Evolutionary conservation across 805 yeast genomes (phyloP).

Genomic region (Metschnikowia kunwiensis): DNA sequence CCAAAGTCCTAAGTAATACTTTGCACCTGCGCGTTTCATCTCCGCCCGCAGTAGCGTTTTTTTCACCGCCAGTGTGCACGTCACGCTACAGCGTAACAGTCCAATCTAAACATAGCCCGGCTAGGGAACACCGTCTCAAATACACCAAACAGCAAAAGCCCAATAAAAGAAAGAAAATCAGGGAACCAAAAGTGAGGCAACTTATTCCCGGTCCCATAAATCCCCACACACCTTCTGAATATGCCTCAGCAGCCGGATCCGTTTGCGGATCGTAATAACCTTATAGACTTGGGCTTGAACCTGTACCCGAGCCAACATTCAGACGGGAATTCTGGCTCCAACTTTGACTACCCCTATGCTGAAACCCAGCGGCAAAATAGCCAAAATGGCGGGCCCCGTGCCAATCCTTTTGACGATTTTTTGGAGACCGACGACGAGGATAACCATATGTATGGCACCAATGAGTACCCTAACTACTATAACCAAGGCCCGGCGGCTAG

Average conservation of each 20-base stretch:
- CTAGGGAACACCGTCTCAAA: background rate
- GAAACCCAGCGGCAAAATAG: background rate
- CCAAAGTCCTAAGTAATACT: no score
- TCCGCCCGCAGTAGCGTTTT: no score
- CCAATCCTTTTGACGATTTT: constrained; percentile 31
- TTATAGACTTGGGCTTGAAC: constrained; percentile 32
- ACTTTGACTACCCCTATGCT: background rate
- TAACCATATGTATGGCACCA: constrained; percentile 7
- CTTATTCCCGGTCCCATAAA: no score
- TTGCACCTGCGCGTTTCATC: no score
- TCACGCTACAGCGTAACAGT: background rate
- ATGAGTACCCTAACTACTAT: constrained; percentile 9
- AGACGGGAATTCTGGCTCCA: constrained; percentile 4
- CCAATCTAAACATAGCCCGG: background rate
- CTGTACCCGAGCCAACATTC: constrained; percentile 11
- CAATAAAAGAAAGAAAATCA: no score
- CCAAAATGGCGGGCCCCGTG: background rate
- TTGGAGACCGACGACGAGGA: constrained; percentile 37
- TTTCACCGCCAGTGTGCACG: background rate
- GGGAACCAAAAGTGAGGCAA: no score
- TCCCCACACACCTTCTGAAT: no score
- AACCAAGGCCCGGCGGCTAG: constrained; percentile 22
- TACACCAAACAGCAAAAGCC: background rate
- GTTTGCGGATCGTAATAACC: constrained; percentile 24
- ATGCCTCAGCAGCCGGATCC: constrained; percentile 10